These are phyloP conservation scores for Boletellus ananiceps DNA, from an alignment of 768 basidiomycete species.

Conservation along the genomic window DNA sequence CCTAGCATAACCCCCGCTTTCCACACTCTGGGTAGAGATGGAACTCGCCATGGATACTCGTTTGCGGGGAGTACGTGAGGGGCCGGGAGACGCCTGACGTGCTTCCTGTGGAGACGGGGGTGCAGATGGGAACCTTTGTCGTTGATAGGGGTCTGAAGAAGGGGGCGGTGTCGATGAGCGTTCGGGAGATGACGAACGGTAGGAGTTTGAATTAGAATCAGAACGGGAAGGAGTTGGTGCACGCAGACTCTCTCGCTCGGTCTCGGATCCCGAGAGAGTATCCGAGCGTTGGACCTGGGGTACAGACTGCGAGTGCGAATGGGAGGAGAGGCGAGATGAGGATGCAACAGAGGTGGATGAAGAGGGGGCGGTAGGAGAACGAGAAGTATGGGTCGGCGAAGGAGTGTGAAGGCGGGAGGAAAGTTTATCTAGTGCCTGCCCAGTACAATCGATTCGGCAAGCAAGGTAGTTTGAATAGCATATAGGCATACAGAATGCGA, in stretches of 20 bases:
- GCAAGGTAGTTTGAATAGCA: constrained; percentile 10
- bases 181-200: constrained; percentile 38
- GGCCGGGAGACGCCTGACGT: constrained; percentile 37
- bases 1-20: constrained; percentile 20
- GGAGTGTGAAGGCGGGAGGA: constrained; percentile 56
- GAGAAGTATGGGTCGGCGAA: constrained; percentile 43
- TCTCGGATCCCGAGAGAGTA: constrained; percentile 72
- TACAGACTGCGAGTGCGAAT: constrained; percentile 29
- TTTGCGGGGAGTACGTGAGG: constrained; percentile 41
- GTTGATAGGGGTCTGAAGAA: constrained; percentile 11
- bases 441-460: constrained; percentile 3
- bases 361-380: constrained; percentile 31
- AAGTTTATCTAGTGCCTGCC: constrained; percentile 65
- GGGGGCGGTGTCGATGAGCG: constrained; percentile 36
- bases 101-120: constrained; percentile 43
- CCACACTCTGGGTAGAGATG: constrained; percentile 25
- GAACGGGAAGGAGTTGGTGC: constrained; percentile 30
- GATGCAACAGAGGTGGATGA: constrained; percentile 35
- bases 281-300: constrained; percentile 28
- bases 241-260: constrained; percentile 61
- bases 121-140: constrained; percentile 44
- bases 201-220: constrained; percentile 28
- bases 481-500: constrained; percentile 14
- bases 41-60: constrained; percentile 36
- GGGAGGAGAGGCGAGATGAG: constrained; percentile 34